Percentiles rank a stretch among this genome's conserved stretches.
These are phyloP conservation scores for Globisporangium cylindrosporum DNA, from an alignment of 352 stramenopile genomes.

Conservation along the genomic window DNA sequence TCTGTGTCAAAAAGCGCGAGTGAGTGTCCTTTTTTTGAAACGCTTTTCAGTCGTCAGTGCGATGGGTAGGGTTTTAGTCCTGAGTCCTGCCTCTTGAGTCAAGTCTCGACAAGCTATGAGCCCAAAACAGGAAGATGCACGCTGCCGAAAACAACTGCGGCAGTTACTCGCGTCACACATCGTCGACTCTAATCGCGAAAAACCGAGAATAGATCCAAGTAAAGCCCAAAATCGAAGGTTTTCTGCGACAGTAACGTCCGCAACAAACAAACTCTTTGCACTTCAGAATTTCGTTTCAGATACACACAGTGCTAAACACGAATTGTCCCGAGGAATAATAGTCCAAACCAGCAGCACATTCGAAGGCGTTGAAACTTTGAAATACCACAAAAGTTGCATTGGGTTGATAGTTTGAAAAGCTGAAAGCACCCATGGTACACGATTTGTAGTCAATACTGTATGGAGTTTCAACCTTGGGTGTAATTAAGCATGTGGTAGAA, in stretches of 20 bases:
- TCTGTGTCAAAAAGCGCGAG: neutral
- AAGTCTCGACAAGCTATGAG: neutral
- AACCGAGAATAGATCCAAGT: neutral
- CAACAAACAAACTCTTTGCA: neutral
- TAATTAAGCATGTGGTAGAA: too few relatives aligned
- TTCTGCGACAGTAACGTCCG: neutral
- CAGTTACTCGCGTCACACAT: neutral
- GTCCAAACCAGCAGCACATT: too few relatives aligned
- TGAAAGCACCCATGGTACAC: too few relatives aligned
- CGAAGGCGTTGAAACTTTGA: too few relatives aligned
- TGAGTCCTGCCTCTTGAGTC: neutral
- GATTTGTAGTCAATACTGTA: too few relatives aligned
- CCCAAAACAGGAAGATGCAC: neutral
- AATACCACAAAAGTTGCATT: too few relatives aligned
- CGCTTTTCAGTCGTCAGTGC: neutral
- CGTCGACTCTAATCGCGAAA: neutral
- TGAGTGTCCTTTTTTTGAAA: neutral
- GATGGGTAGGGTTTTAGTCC: neutral
- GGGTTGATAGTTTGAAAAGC: too few relatives aligned
- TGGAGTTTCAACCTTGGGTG: too few relatives aligned
- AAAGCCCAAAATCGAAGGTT: neutral
- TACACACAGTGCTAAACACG: too few relatives aligned
- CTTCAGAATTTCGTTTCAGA: too few relatives aligned
- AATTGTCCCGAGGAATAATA: too few relatives aligned
- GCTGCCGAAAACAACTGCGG: neutral